Evolutionary conservation across 495 filamentous ascomycete species (phyloP).

Genomic region (Daldinia grandis): DNA sequence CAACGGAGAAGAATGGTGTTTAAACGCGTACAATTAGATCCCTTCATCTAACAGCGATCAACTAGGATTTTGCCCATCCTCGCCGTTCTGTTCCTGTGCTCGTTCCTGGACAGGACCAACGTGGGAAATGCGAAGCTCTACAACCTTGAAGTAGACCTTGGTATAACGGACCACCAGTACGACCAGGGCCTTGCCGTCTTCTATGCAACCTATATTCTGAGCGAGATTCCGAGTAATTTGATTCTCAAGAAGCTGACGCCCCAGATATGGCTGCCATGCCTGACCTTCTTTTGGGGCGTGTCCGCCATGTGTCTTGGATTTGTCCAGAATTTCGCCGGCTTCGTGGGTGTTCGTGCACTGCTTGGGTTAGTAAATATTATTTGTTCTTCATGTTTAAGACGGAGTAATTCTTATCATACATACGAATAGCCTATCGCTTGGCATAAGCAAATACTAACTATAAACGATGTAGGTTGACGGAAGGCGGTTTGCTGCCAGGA

Average conservation of each 20-base stretch:
- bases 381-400: slow-evolving; percentile 4
- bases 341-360: slow-evolving; percentile 80
- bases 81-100: slow-evolving; percentile 58
- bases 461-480: slow-evolving; percentile 44
- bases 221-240: slow-evolving; percentile 86
- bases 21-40: neutral
- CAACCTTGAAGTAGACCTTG: slow-evolving; percentile 69
- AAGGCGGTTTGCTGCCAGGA: slow-evolving; percentile 61
- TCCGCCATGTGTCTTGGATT: slow-evolving; percentile 76
- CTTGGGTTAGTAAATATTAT: slow-evolving; percentile 64
- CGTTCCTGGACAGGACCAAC: slow-evolving; percentile 81
- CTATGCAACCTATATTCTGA: slow-evolving; percentile 64
- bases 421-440: neutral
- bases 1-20: neutral
- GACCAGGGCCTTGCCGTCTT: slow-evolving; percentile 68
- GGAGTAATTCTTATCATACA: neutral
- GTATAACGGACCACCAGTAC: slow-evolving; percentile 72
- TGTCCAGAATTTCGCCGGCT: slow-evolving; percentile 73
- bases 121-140: slow-evolving; percentile 87
- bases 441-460: slow-evolving; percentile 10
- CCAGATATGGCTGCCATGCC: slow-evolving; percentile 64
- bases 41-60: slow-evolving; percentile 13
- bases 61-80: slow-evolving; percentile 59
- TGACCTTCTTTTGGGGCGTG: slow-evolving; percentile 65
- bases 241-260: slow-evolving; percentile 79